These are phyloP conservation scores for Pseudogymnoascus sp. DNA, from an alignment of 2,329 filamentous ascomycete species.

Conservation along the genomic window DNA sequence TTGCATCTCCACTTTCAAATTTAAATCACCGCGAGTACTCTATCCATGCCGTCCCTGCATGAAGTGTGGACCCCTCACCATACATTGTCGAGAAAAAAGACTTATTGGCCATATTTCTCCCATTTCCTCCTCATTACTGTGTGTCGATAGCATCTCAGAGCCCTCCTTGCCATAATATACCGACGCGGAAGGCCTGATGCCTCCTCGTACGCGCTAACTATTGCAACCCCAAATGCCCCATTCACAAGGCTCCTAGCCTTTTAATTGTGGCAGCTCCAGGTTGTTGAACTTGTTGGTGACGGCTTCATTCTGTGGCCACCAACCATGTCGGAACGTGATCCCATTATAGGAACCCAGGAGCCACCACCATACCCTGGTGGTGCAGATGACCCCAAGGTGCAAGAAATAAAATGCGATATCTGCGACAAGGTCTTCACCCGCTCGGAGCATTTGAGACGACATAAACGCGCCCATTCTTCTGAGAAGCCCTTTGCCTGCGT, in stretches of 20 bases:
- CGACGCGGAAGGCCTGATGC: background rate
- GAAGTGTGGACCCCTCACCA: background rate
- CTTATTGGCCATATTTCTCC: background rate
- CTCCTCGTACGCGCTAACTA: background rate
- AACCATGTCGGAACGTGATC: conserved; percentile 8
- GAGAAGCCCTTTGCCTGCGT: conserved; percentile 33
- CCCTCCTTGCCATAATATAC: background rate
- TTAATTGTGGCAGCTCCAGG: background rate
- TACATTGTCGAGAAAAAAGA: background rate
- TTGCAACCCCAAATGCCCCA: background rate
- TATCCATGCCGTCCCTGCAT: background rate
- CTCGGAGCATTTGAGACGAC: conserved; percentile 48
- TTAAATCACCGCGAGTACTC: background rate
- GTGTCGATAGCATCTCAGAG: background rate
- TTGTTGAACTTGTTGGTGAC: background rate
- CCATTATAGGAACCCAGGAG: background rate
- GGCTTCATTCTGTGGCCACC: background rate
- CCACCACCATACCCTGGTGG: background rate
- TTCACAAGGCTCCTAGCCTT: background rate
- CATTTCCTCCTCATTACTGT: background rate
- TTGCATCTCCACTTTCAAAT: background rate
- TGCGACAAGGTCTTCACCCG: conserved; percentile 38
- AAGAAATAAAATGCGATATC: conserved; percentile 11
- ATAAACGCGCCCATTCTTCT: conserved; percentile 50
- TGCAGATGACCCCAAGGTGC: background rate